phyloP scores from a whole-genome alignment of 352 stramenopile genomes.

The Globisporangium mamillatum region DNA sequence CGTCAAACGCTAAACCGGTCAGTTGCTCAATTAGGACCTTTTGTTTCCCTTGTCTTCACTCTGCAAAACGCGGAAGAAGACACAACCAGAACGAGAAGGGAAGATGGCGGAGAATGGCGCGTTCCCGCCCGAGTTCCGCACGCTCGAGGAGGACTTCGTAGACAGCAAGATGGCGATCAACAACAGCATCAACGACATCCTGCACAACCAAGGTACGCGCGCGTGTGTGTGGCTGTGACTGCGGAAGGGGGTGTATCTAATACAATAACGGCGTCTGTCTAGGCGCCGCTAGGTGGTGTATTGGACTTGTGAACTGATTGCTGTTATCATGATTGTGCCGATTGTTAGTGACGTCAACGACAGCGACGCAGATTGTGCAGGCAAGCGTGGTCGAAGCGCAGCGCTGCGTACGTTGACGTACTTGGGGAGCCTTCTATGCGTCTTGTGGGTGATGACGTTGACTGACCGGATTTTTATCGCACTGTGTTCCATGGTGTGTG shows the following conservation, averaged over 20 bases:
- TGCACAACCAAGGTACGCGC: slow-evolving; percentile 37
- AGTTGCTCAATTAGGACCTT: slow-evolving; percentile 2
- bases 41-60: neutral
- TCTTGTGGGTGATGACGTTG: neutral
- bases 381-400: slow-evolving; percentile 68
- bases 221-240: neutral
- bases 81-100: neutral
- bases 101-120: slow-evolving; percentile 28
- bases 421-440: neutral
- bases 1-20: too few species aligned
- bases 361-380: slow-evolving; percentile 52
- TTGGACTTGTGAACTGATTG: neutral
- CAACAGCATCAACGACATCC: slow-evolving; percentile 67
- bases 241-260: neutral
- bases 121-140: slow-evolving; percentile 58
- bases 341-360: slow-evolving; percentile 26
- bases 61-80: neutral
- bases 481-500: slow-evolving; percentile 4
- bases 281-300: neutral
- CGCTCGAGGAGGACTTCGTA: slow-evolving; percentile 77
- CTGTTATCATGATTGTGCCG: neutral
- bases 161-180: slow-evolving; percentile 83
- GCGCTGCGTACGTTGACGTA: slow-evolving; percentile 43
- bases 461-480: neutral
- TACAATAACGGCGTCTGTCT: neutral